These are phyloP conservation scores for Lanmaoa pseudosensibilis DNA, from an alignment of 768 basidiomycete species.

Conservation along the genomic window DNA sequence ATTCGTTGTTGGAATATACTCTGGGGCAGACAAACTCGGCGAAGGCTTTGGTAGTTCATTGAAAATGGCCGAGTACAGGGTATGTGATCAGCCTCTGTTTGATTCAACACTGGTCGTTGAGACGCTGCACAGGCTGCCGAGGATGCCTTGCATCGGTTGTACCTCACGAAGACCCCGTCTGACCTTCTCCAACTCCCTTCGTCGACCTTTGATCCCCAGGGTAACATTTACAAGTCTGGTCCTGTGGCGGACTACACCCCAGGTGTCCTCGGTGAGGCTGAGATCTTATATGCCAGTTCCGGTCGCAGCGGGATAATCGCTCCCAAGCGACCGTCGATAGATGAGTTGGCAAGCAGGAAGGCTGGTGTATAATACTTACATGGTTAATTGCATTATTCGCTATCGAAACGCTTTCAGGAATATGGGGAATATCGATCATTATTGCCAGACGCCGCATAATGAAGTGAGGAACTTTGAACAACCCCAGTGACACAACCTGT, in stretches of 20 bases:
- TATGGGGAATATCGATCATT: not conserved
- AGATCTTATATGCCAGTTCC: constrained; percentile 69
- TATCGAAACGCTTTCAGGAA: constrained; percentile 13
- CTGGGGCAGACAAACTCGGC: constrained; percentile 79
- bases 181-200: constrained; percentile 70
- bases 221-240: constrained; percentile 52
- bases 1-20: constrained; percentile 95
- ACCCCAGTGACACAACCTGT: not conserved
- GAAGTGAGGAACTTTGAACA: not conserved
- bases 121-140: constrained; percentile 65
- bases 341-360: constrained; percentile 21
- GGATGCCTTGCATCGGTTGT: constrained; percentile 79
- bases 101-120: not conserved
- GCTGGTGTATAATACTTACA: constrained; percentile 29
- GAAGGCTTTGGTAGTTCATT: constrained; percentile 93
- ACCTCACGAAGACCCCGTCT: constrained; percentile 75
- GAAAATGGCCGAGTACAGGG: constrained; percentile 93
- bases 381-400: constrained; percentile 28
- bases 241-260: constrained; percentile 51
- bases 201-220: constrained; percentile 64
- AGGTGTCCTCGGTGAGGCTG: constrained; percentile 56
- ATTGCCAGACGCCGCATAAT: not conserved
- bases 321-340: constrained; percentile 32
- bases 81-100: constrained; percentile 35
- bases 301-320: constrained; percentile 49